Evolutionary conservation across 805 yeast genomes (phyloP).

Genomic region (Metschnikowia kunwiensis): DNA sequence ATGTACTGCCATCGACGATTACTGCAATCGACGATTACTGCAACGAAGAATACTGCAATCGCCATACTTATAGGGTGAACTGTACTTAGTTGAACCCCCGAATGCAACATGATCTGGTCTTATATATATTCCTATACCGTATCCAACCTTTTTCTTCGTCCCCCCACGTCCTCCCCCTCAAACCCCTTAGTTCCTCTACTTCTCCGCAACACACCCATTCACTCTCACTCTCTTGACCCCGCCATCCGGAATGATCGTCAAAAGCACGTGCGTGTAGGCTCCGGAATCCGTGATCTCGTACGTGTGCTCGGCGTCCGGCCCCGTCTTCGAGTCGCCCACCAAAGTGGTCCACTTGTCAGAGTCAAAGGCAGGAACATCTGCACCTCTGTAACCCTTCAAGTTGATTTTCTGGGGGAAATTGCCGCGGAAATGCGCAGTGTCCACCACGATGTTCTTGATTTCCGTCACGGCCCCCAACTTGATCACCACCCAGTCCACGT

Average conservation of each 20-base stretch:
- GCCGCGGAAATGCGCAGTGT: constrained; percentile 93
- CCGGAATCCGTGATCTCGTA: constrained; percentile 36
- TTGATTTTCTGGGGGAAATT: constrained; percentile 83
- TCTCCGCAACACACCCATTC: constrained; percentile 50
- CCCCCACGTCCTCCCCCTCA: too few species aligned
- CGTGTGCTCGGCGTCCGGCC: constrained; percentile 79
- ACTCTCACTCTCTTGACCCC: constrained; percentile 92
- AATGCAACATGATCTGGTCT: too few species aligned
- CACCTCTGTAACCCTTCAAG: constrained; percentile 55
- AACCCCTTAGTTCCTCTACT: too few species aligned
- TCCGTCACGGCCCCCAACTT: constrained; percentile 67
- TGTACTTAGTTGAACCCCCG: too few species aligned
- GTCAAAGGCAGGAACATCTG: constrained; percentile 38
- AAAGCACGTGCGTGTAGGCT: constrained; percentile 63
- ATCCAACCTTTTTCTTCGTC: too few species aligned
- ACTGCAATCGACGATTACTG: too few species aligned
- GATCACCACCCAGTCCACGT: constrained; percentile 88
- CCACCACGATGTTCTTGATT: constrained; percentile 63
- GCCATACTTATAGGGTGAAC: too few species aligned
- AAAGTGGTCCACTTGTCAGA: constrained; percentile 57
- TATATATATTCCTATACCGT: too few species aligned
- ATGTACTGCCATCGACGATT: too few species aligned
- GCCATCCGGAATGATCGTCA: constrained; percentile 92
- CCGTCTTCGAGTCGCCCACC: constrained; percentile 68
- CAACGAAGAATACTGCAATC: too few species aligned